Evolutionary conservation across 371 early-diverging fungal species (phyloP).

Genomic region (Mucor circinelloides): DNA sequence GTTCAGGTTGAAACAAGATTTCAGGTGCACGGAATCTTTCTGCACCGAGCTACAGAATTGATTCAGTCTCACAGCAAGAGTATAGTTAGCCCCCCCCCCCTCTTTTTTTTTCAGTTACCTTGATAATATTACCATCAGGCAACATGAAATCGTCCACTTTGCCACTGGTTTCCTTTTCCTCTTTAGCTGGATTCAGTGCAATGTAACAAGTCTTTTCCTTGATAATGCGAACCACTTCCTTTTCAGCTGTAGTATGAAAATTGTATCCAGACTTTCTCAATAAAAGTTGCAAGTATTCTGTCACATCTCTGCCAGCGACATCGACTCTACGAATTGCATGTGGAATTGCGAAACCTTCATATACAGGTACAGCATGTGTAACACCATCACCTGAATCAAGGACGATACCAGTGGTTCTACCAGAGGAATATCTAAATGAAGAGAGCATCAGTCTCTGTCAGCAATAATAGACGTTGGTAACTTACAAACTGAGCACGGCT

Average conservation of each 20-base stretch:
- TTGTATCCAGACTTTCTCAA: conserved; percentile 86
- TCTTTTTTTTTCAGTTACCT: too few species aligned
- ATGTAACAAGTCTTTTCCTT: conserved; percentile 97
- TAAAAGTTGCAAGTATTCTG: conserved; percentile 84
- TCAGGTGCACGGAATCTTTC: conserved; percentile 89
- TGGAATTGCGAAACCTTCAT: conserved; percentile 95
- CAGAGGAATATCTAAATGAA: conserved; percentile 83
- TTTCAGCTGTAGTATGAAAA: conserved; percentile 91
- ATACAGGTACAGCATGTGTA: conserved; percentile 93
- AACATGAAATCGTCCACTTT: conserved; percentile 81
- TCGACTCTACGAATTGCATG: conserved; percentile 92
- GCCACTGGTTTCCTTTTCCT: conserved; percentile 80
- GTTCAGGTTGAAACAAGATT: conserved; percentile 88
- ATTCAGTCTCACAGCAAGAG: neutral
- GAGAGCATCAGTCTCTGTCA: neutral
- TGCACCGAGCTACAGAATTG: conserved; percentile 61
- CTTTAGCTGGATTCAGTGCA: conserved; percentile 85
- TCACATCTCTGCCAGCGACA: conserved; percentile 93
- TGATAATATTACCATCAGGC: conserved; percentile 92
- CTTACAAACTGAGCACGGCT: conserved; percentile 90
- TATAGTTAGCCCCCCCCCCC: neutral
- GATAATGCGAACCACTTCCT: conserved; percentile 90
- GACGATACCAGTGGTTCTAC: conserved; percentile 91
- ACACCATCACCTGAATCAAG: conserved; percentile 96
- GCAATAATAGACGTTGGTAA: neutral